Conservation (phyloP, 1,284 basidiomycete species). For the Termitomyces sp. region DNA sequence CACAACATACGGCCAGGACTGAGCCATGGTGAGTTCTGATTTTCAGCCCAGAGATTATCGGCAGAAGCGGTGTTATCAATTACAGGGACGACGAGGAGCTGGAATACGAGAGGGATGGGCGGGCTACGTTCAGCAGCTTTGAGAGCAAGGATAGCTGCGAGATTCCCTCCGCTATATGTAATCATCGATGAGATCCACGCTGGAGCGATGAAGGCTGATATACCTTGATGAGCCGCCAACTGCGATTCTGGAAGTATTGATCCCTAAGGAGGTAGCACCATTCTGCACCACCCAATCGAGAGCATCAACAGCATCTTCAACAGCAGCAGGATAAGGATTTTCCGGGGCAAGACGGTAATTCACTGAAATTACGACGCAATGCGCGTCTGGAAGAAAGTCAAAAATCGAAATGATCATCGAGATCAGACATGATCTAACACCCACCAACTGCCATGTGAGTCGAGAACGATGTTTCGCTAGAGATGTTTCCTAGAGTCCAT, state of each 20-base stretch:
- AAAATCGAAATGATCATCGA: background rate
- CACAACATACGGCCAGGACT: constrained; percentile 63
- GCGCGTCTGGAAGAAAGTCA: constrained; percentile 36
- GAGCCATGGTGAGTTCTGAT: constrained; percentile 56
- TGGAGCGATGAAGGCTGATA: background rate
- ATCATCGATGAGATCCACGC: background rate
- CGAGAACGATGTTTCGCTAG: constrained; percentile 53
- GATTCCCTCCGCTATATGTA: constrained; percentile 57
- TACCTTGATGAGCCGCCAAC: constrained; percentile 69
- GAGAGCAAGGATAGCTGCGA: constrained; percentile 63
- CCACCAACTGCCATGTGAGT: constrained; percentile 55
- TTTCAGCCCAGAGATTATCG: constrained; percentile 53
- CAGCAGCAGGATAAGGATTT: constrained; percentile 66
- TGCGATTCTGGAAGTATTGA: constrained; percentile 32
- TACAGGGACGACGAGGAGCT: constrained; percentile 68
- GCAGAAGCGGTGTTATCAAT: constrained; percentile 59
- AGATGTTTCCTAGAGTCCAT: constrained; percentile 65
- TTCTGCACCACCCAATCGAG: constrained; percentile 57
- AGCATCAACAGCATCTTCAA: constrained; percentile 67
- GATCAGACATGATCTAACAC: constrained; percentile 15
- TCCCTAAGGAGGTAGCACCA: constrained; percentile 27
- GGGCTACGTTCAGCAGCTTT: constrained; percentile 50
- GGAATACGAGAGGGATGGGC: constrained; percentile 55
- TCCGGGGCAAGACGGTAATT: constrained; percentile 77
- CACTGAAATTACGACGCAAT: constrained; percentile 57